These are phyloP conservation scores for Neopestalotiopsis rosae DNA, from an alignment of 2,329 filamentous ascomycete genomes.

Conservation along the genomic window DNA sequence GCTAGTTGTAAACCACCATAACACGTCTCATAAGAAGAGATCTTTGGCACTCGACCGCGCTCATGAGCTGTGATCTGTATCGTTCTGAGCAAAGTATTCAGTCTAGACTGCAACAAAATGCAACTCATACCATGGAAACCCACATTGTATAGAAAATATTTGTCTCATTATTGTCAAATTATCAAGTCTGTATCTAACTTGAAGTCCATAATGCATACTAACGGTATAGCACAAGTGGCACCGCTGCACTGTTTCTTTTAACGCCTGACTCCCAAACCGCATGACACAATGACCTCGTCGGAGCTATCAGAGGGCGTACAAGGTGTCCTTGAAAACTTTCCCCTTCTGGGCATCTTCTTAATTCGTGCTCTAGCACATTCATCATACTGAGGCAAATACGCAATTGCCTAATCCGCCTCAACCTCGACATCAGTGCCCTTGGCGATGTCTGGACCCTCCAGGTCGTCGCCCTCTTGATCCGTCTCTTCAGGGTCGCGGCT, in stretches of 20 bases:
- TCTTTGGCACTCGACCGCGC: too few relatives aligned
- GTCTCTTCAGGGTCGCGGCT: slow-evolving; percentile 11
- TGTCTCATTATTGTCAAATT: neutral
- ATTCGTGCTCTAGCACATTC: too few relatives aligned
- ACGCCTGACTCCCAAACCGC: neutral
- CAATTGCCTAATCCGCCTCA: neutral
- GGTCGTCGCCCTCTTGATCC: slow-evolving; percentile 14
- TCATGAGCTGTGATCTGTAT: too few relatives aligned
- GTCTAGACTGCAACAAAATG: too few relatives aligned
- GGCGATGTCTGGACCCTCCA: too few relatives aligned
- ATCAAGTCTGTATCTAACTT: neutral
- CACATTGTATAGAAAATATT: too few relatives aligned
- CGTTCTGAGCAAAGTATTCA: too few relatives aligned
- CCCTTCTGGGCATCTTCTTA: too few relatives aligned
- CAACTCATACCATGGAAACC: too few relatives aligned
- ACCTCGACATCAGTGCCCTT: neutral
- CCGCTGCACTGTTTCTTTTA: neutral
- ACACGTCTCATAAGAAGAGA: neutral
- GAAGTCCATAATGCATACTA: neutral
- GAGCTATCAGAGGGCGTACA: neutral
- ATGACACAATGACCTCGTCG: neutral
- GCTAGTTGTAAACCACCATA: neutral
- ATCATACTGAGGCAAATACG: too few relatives aligned
- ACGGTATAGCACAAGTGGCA: neutral
- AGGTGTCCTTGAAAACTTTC: too few relatives aligned